Evolutionary conservation across 2,329 filamentous ascomycete species (phyloP).

Genomic region (Didymella arachidicola): DNA sequence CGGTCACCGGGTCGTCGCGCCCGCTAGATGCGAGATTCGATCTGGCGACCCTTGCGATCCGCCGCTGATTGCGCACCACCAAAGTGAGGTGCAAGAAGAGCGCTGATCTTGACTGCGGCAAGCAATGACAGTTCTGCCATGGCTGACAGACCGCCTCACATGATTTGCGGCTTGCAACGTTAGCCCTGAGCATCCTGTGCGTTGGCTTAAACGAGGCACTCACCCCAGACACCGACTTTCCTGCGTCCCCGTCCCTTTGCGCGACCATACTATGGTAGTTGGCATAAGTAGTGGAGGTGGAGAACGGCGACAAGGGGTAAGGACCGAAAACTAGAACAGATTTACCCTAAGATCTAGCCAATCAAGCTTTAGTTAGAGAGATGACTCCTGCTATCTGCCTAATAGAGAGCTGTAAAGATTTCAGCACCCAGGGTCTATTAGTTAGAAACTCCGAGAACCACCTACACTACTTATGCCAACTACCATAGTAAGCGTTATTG

Average conservation of each 20-base stretch:
- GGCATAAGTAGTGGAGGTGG: too few relatives aligned
- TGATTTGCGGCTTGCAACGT: slow-evolving; percentile 7
- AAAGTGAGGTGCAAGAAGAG: slow-evolving; percentile 2
- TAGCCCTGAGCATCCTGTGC: slow-evolving; percentile 3
- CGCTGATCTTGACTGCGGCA: slow-evolving; percentile 27
- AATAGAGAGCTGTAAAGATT: too few relatives aligned
- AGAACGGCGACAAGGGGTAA: too few relatives aligned
- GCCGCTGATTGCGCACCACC: slow-evolving; percentile 13
- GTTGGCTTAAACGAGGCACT: slow-evolving; percentile 7
- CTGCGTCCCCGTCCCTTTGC: slow-evolving; percentile 4
- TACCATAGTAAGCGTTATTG: not conserved
- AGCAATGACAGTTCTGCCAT: slow-evolving; percentile 31
- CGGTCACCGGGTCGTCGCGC: not conserved
- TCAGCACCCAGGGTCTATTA: too few relatives aligned
- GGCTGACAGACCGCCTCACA: slow-evolving; percentile 21
- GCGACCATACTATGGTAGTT: slow-evolving; percentile 1
- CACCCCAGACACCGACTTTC: slow-evolving; percentile 13
- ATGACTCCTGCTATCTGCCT: too few relatives aligned
- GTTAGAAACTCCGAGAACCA: too few relatives aligned
- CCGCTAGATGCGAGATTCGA: slow-evolving; percentile 6
- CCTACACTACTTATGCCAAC: too few relatives aligned
- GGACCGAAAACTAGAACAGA: too few relatives aligned
- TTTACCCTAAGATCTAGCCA: too few relatives aligned
- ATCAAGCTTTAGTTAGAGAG: too few relatives aligned
- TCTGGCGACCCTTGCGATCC: not conserved